These are phyloP conservation scores for Didymosphaeria variabile DNA, from an alignment of 2,329 filamentous ascomycete genomes.

Conservation along the genomic window DNA sequence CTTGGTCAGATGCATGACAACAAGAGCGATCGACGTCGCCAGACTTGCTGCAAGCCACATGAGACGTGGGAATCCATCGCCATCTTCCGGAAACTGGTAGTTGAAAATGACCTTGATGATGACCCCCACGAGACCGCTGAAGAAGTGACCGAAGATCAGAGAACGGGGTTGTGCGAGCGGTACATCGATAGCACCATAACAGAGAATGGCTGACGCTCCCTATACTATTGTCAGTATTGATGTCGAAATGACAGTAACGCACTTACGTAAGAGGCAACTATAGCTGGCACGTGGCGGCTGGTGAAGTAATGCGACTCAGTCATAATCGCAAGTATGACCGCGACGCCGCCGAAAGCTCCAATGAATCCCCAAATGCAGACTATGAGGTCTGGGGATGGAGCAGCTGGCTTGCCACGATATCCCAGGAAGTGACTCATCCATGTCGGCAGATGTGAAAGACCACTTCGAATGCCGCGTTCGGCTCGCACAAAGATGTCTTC, in stretches of 20 bases:
- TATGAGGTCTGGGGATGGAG: slow-evolving; percentile 39
- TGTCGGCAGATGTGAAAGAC: slow-evolving; percentile 63
- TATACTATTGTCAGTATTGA: slow-evolving; percentile 28
- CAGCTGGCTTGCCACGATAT: slow-evolving; percentile 44
- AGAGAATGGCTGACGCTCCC: slow-evolving; percentile 57
- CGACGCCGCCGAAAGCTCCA: slow-evolving; percentile 54
- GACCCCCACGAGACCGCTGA: slow-evolving; percentile 56
- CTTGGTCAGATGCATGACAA: slow-evolving; percentile 58
- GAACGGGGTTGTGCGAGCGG: slow-evolving; percentile 58
- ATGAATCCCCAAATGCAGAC: slow-evolving; percentile 54
- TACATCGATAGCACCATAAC: slow-evolving; percentile 56
- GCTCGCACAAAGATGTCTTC: slow-evolving; percentile 37
- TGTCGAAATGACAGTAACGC: background rate
- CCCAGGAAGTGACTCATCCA: slow-evolving; percentile 73
- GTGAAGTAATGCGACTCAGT: slow-evolving; percentile 51
- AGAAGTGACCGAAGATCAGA: slow-evolving; percentile 55
- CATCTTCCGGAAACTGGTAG: slow-evolving; percentile 42
- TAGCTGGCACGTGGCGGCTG: slow-evolving; percentile 51
- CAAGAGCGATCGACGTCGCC: slow-evolving; percentile 52
- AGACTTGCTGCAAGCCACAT: slow-evolving; percentile 56
- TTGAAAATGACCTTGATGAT: slow-evolving; percentile 55
- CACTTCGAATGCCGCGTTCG: slow-evolving; percentile 40
- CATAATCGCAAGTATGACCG: slow-evolving; percentile 52
- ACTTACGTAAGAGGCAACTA: slow-evolving; percentile 53
- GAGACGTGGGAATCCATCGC: slow-evolving; percentile 36